Evolutionary conservation across 345 rosid species (phyloP).

Genomic region (Brassica incana): DNA sequence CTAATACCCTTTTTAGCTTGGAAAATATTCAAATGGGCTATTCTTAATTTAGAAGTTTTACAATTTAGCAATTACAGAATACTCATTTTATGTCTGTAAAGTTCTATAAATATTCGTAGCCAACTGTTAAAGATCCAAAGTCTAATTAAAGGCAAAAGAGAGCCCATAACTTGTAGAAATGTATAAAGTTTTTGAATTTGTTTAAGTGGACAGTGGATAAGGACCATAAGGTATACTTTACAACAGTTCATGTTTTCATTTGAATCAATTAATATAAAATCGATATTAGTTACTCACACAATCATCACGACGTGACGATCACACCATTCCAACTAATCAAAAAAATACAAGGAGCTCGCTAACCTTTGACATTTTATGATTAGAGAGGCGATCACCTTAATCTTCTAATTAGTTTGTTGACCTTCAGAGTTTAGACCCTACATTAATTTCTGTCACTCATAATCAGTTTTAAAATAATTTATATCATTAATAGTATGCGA

Average conservation of each 20-base stretch:
- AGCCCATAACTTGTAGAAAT: neutral
- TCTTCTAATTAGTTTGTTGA: constrained; percentile 13
- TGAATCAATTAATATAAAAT: neutral
- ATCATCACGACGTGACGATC: constrained; percentile 38
- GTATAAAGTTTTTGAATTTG: neutral
- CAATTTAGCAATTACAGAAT: neutral
- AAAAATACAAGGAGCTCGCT: constrained; percentile 1
- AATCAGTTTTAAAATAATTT: neutral
- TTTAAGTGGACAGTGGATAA: constrained; percentile 15
- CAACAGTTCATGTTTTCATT: constrained; percentile 6
- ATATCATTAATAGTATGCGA: constrained; percentile 3
- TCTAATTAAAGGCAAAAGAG: constrained; percentile 8
- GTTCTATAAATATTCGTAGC: neutral
- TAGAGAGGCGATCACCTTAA: constrained; percentile 15
- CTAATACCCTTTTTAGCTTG: neutral
- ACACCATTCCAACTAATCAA: constrained; percentile 22
- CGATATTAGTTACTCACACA: neutral
- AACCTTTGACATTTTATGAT: constrained; percentile 30
- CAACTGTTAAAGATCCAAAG: constrained; percentile 11
- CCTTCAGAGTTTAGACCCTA: constrained; percentile 14
- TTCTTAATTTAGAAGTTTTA: neutral
- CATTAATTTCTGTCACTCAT: neutral
- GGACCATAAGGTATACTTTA: neutral
- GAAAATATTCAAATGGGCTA: neutral
- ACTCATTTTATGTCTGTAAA: constrained; percentile 3